Conservation (phyloP, 345 rosid species). For the Erodium maritimum region DNA sequence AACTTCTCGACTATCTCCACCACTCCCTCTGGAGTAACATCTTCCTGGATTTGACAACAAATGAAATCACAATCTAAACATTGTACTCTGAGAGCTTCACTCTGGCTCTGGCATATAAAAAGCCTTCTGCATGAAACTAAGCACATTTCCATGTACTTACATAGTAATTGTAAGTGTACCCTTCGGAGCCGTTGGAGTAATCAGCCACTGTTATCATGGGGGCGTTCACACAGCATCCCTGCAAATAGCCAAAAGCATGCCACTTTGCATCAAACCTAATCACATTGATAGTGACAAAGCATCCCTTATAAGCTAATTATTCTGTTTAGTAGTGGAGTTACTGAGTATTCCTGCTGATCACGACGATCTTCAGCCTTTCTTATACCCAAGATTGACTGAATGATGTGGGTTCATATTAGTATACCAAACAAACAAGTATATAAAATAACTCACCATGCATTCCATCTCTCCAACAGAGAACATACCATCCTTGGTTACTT, state of each 20-base stretch:
- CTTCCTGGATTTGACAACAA: slow-evolving; percentile 18
- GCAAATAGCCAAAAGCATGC: slow-evolving; percentile 13
- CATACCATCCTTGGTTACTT: slow-evolving; percentile 96
- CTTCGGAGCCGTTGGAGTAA: slow-evolving; percentile 89
- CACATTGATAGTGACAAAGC: too few species aligned
- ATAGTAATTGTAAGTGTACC: slow-evolving; percentile 84
- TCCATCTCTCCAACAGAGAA: slow-evolving; percentile 99
- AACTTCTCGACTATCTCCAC: slow-evolving; percentile 30
- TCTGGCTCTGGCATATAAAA: too few species aligned
- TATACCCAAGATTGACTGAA: not conserved
- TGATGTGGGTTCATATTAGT: slow-evolving; percentile 3
- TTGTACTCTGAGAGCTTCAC: too few species aligned
- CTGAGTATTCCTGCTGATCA: not conserved
- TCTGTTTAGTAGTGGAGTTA: too few species aligned
- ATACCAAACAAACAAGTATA: not conserved
- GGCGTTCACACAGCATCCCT: slow-evolving; percentile 98
- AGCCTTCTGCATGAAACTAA: not conserved
- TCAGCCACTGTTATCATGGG: slow-evolving; percentile 98
- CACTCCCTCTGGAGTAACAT: slow-evolving; percentile 26
- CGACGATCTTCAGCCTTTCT: not conserved
- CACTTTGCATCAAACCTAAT: slow-evolving; percentile 2
- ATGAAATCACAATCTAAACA: not conserved
- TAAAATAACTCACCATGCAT: slow-evolving; percentile 66
- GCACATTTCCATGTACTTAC: slow-evolving; percentile 29
- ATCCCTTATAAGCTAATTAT: too few species aligned